Conservation (phyloP, 2,329 filamentous ascomycete genomes). For the Boeremia lycopersici region DNA sequence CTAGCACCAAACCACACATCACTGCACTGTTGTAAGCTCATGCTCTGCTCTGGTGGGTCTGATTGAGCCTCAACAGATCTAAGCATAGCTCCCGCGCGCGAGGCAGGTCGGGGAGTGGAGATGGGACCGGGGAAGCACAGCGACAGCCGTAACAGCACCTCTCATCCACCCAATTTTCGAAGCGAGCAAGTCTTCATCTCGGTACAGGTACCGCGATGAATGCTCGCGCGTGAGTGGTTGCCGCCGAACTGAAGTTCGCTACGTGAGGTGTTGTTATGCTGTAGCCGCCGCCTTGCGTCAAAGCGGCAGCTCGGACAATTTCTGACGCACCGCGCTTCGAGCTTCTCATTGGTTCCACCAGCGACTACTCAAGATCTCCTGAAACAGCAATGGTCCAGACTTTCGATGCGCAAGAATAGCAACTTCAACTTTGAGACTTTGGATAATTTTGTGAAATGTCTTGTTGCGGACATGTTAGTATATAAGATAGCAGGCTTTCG, state of each 20-base stretch:
- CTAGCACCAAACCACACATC: constrained; percentile 29
- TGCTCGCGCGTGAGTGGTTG: constrained; percentile 36
- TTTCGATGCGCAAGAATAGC: constrained; percentile 44
- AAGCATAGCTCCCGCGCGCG: constrained; percentile 48
- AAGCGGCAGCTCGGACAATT: constrained; percentile 46
- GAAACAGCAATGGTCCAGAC: constrained; percentile 43
- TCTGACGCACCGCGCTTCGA: constrained; percentile 33
- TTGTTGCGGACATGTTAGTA: constrained; percentile 8
- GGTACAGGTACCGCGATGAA: constrained; percentile 23
- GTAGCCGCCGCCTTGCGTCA: constrained; percentile 44
- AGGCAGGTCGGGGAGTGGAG: constrained; percentile 38
- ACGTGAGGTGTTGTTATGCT: constrained; percentile 29
- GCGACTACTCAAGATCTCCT: constrained; percentile 48
- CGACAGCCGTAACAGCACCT: constrained; percentile 34
- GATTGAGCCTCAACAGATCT: constrained; percentile 47
- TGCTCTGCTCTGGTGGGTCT: constrained; percentile 25
- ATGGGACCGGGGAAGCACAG: constrained; percentile 43
- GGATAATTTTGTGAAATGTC: constrained; percentile 12
- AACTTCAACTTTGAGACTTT: not conserved
- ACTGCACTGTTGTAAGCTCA: constrained; percentile 22
- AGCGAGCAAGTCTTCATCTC: constrained; percentile 30
- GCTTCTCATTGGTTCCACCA: constrained; percentile 42
- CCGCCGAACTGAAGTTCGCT: constrained; percentile 29
- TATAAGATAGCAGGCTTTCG: constrained; percentile 13
- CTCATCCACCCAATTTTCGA: constrained; percentile 34